Evolutionary conservation across 1,139 yeast species (phyloP).

Genomic region (Geotrichum australiense): DNA sequence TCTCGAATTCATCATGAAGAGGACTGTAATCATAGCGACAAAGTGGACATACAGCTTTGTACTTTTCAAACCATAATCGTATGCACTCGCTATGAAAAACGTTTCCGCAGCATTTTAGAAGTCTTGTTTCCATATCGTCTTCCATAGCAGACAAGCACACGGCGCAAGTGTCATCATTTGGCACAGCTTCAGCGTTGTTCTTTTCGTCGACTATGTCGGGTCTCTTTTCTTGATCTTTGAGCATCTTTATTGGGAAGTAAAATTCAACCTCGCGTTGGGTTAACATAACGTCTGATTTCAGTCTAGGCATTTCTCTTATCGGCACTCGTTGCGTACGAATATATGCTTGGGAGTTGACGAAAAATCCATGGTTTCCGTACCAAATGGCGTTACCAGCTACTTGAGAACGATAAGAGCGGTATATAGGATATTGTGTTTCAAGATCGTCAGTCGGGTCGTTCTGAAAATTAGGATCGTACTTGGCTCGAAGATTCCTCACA

Average conservation of each 20-base stretch:
- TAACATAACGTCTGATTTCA: conserved; percentile 5
- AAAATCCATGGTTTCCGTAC: conserved; percentile 13
- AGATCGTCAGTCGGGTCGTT: conserved; percentile 3
- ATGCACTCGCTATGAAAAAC: conserved; percentile 13
- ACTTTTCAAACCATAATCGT: conserved; percentile 10
- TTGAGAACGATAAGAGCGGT: conserved; percentile 1
- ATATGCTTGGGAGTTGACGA: neutral
- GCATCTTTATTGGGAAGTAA: conserved; percentile 7
- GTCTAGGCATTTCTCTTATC: neutral
- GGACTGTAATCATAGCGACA: conserved; percentile 10
- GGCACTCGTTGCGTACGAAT: neutral
- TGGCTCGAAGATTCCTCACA: conserved; percentile 9
- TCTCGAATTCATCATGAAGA: conserved; percentile 8
- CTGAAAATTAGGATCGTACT: conserved; percentile 7
- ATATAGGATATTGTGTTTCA: conserved; percentile 3
- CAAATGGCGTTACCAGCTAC: conserved; percentile 5
- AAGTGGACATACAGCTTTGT: conserved; percentile 15
- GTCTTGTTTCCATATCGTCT: conserved; percentile 2
- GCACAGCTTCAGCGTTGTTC: neutral
- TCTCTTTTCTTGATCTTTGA: conserved; percentile 1
- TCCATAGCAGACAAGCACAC: conserved; percentile 11
- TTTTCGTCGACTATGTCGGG: neutral
- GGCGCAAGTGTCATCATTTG: conserved; percentile 11
- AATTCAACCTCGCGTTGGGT: conserved; percentile 9
- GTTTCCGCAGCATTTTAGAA: conserved; percentile 11